Evolutionary conservation across 768 basidiomycete genomes (phyloP).

Genomic region (Tricholoma terreum): DNA sequence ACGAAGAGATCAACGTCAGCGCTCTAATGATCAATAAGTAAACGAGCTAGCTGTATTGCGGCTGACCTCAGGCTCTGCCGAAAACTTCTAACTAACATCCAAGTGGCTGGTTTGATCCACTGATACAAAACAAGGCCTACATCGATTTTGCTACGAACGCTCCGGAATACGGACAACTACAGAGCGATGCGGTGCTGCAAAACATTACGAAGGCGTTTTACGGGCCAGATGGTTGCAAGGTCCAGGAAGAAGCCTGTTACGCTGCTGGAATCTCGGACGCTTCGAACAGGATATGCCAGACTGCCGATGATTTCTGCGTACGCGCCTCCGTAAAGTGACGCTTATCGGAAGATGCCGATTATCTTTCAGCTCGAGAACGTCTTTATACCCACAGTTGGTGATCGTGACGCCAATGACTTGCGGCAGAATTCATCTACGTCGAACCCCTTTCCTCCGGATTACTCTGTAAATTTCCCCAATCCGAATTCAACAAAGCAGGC

Average conservation of each 20-base stretch:
- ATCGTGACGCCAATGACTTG: constrained; percentile 55
- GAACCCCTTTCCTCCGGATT: constrained; percentile 50
- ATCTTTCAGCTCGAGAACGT: constrained; percentile 41
- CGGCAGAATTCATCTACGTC: constrained; percentile 49
- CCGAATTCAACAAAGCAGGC: constrained; percentile 36
- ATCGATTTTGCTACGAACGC: constrained; percentile 59
- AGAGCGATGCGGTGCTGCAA: constrained; percentile 41
- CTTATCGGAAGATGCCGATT: not conserved
- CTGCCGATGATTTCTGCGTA: constrained; percentile 57
- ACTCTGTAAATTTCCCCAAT: constrained; percentile 46
- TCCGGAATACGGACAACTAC: constrained; percentile 65
- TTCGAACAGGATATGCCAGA: constrained; percentile 48
- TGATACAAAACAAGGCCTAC: constrained; percentile 60
- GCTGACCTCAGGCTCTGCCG: no score
- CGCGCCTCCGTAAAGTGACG: constrained; percentile 8
- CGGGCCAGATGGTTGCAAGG: constrained; percentile 46
- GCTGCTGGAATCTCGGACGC: constrained; percentile 44
- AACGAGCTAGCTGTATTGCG: not conserved
- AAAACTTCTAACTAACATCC: not conserved
- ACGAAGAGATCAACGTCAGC: constrained; percentile 50
- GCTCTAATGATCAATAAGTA: constrained; percentile 67
- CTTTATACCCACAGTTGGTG: constrained; percentile 47
- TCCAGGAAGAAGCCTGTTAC: constrained; percentile 54
- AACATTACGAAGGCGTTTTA: constrained; percentile 50
- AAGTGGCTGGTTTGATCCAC: constrained; percentile 48